Conservation (phyloP, 441 rosid species). For the Corymbia calophylla region DNA sequence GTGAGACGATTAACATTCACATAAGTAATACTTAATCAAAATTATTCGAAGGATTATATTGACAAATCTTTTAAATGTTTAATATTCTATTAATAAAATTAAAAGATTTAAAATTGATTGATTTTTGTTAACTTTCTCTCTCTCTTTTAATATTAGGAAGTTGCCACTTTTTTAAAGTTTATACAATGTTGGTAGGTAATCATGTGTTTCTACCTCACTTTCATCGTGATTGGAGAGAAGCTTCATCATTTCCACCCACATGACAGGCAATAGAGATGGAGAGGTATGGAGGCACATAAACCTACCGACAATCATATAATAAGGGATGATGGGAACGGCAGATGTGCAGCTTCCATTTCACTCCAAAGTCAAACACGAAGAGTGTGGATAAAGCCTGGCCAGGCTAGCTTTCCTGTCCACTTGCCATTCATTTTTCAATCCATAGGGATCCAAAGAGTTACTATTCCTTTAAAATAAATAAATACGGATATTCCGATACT, state of each 20-base stretch:
- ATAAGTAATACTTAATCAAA: rapidly evolving
- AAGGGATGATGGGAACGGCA: not conserved
- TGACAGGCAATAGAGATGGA: not conserved
- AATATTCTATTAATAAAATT: not conserved
- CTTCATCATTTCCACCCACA: not conserved
- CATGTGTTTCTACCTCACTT: not conserved
- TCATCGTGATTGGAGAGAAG: not conserved
- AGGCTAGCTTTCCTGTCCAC: not conserved
- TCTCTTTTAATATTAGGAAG: not conserved
- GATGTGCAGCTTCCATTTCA: not conserved
- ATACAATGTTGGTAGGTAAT: not conserved
- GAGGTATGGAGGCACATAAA: not conserved
- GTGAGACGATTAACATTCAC: rapidly evolving
- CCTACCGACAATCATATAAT: not conserved
- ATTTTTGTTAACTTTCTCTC: not conserved
- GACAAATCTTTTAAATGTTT: rapidly evolving
- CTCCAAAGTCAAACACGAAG: not conserved
- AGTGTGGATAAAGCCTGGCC: not conserved
- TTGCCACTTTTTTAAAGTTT: not conserved
- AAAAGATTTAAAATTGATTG: rapidly evolving
- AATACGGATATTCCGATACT: rapidly evolving
- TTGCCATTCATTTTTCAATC: not conserved
- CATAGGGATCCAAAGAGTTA: not conserved
- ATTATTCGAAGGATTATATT: not conserved
- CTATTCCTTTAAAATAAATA: not conserved